A percentile compares a stretch with the other conserved stretches of the same genome.
These are phyloP conservation scores for Trametes sp. DNA, from an alignment of 1,284 basidiomycete genomes.

Conservation along the genomic window DNA sequence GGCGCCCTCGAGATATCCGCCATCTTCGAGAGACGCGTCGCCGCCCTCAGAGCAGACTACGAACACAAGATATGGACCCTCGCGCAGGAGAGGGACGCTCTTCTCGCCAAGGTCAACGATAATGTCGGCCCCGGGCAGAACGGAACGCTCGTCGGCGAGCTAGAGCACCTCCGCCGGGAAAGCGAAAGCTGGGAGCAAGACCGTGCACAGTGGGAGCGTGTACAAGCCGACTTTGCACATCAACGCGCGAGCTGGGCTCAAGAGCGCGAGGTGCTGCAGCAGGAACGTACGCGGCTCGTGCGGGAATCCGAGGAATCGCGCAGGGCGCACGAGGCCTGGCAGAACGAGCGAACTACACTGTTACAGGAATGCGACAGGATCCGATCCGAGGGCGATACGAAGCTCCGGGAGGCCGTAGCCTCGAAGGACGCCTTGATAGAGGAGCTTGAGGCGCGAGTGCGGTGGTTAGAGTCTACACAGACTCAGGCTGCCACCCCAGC, in stretches of 20 bases:
- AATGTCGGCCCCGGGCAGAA: neutral
- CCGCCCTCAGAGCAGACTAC: constrained; percentile 12
- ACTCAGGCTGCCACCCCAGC: neutral
- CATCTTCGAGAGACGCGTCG: constrained; percentile 18
- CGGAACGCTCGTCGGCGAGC: neutral
- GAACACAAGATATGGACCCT: constrained; percentile 15
- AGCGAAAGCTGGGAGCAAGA: constrained; percentile 3
- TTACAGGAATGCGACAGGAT: neutral
- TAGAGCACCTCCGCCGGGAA: constrained; percentile 2
- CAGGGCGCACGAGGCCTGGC: constrained; percentile 1
- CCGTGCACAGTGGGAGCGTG: constrained; percentile 4
- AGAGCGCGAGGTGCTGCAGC: neutral
- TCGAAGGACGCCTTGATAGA: constrained; percentile 2
- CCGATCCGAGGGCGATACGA: neutral
- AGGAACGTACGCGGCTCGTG: constrained; percentile 1
- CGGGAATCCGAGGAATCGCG: constrained; percentile 5
- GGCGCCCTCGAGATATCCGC: constrained; percentile 15
- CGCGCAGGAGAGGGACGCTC: constrained; percentile 14
- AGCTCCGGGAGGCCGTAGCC: constrained; percentile 6
- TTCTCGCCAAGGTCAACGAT: neutral
- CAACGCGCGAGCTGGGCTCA: constrained; percentile 1
- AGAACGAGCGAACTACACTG: constrained; percentile 1
- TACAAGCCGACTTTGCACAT: neutral
- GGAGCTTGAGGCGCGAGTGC: constrained; percentile 10
- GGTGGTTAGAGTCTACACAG: constrained; percentile 7